A percentile compares a stretch with the other conserved stretches of the same genome.
phyloP scores from a whole-genome alignment of 179 eudicot species.

The Nepenthes alata region DNA sequence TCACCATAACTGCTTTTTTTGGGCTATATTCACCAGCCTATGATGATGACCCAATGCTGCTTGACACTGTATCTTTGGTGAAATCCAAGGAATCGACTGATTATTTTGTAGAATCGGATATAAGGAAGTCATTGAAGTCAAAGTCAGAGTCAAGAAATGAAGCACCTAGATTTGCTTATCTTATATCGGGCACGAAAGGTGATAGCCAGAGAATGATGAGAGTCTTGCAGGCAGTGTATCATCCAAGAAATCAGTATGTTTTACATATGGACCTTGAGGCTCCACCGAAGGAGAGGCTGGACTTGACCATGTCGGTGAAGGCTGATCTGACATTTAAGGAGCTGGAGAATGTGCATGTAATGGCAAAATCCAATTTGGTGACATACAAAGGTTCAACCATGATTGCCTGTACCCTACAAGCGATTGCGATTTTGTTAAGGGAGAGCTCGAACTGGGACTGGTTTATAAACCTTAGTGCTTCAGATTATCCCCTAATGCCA shows the following conservation, averaged over 20 bases:
- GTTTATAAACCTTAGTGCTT: conserved; percentile 53
- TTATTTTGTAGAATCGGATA: conserved; percentile 42
- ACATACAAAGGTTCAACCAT: conserved; percentile 44
- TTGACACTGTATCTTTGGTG: conserved; percentile 12
- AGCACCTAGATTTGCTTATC: conserved; percentile 61
- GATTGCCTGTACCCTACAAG: conserved; percentile 43
- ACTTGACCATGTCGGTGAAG: conserved; percentile 29
- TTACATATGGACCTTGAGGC: conserved; percentile 48
- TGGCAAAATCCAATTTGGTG: conserved; percentile 39
- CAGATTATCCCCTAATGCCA: conserved; percentile 51
- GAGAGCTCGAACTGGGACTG: conserved; percentile 38
- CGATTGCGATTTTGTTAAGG: conserved; percentile 33
- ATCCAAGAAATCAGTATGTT: conserved; percentile 43
- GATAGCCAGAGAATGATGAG: conserved; percentile 59
- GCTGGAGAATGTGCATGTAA: conserved; percentile 36
- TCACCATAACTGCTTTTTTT: conserved; percentile 26
- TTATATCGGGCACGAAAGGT: conserved; percentile 65
- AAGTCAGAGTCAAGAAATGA: conserved; percentile 9
- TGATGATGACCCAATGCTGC: conserved; percentile 19
- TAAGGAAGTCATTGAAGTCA: conserved; percentile 17
- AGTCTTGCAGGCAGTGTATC: conserved; percentile 49
- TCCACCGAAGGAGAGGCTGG: conserved; percentile 29
- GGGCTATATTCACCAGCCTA: conserved; percentile 28
- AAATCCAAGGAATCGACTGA: conserved; percentile 16
- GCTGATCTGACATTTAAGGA: conserved; percentile 21